Evolutionary conservation across 345 rosid genomes (phyloP).

Genomic region (Gossypium anomalum): DNA sequence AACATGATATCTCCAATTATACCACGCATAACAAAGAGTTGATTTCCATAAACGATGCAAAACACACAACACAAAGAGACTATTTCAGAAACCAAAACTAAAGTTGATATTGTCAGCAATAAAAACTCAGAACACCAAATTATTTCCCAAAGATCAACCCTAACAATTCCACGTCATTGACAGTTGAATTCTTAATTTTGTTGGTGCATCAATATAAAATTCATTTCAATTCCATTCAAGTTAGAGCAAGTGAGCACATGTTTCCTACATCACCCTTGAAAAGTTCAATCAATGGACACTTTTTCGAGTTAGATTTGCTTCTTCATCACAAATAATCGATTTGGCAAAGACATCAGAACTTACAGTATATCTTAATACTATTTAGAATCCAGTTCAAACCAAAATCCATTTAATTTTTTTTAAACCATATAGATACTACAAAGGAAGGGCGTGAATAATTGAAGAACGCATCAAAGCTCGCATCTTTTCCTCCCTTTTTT

Average conservation of each 20-base stretch:
- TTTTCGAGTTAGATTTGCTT: neutral
- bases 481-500: neutral
- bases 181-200: neutral
- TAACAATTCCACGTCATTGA: neutral
- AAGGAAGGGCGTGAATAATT: neutral
- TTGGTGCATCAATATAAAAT: neutral
- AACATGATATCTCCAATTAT: neutral
- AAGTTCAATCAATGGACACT: neutral
- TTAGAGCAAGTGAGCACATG: neutral
- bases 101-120: neutral
- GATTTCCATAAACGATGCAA: neutral
- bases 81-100: neutral
- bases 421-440: neutral
- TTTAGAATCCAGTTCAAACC: neutral
- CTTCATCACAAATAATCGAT: neutral
- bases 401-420: neutral
- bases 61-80: neutral
- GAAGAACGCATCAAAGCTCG: neutral
- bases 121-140: neutral
- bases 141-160: neutral
- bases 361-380: neutral
- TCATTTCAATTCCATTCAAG: neutral
- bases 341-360: neutral
- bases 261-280: neutral
- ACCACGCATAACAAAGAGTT: neutral